These are phyloP conservation scores for Verticillium zaregamsianum DNA, from an alignment of 2,329 filamentous ascomycete genomes.

Conservation along the genomic window DNA sequence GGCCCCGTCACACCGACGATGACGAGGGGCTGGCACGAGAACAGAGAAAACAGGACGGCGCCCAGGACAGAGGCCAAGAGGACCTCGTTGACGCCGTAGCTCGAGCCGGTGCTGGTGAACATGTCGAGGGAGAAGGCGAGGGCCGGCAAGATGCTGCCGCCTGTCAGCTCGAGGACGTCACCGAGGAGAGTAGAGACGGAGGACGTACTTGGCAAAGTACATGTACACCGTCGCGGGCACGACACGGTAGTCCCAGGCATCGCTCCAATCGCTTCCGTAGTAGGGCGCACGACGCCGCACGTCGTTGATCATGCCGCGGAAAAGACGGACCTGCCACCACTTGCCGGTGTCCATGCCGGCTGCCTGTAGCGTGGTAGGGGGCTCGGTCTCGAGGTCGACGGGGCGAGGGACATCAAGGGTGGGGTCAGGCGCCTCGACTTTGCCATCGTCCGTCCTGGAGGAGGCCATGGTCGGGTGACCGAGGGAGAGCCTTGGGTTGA, in stretches of 20 bases:
- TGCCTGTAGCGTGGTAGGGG: background rate
- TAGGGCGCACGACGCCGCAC: constrained; percentile 69
- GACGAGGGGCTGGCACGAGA: constrained; percentile 79
- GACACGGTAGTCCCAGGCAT: constrained; percentile 88
- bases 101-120: constrained; percentile 81
- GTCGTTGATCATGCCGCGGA: constrained; percentile 78
- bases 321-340: constrained; percentile 75
- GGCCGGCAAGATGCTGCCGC: constrained; percentile 71
- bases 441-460: background rate
- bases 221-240: constrained; percentile 86
- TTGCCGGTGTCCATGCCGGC: constrained; percentile 8
- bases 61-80: constrained; percentile 81
- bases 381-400: background rate
- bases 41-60: constrained; percentile 73
- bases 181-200: too few relatives aligned
- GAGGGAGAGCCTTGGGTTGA: background rate
- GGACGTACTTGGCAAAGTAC: constrained; percentile 83
- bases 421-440: background rate
- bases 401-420: background rate
- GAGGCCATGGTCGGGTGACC: background rate
- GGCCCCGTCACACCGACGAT: constrained; percentile 92
- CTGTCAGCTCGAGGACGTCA: background rate
- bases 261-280: constrained; percentile 77
- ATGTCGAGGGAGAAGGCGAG: constrained; percentile 89
- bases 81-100: constrained; percentile 88